Evolutionary conservation across 75 land plant species (phyloP).

Genomic region (Isoetes taiwanensis): DNA sequence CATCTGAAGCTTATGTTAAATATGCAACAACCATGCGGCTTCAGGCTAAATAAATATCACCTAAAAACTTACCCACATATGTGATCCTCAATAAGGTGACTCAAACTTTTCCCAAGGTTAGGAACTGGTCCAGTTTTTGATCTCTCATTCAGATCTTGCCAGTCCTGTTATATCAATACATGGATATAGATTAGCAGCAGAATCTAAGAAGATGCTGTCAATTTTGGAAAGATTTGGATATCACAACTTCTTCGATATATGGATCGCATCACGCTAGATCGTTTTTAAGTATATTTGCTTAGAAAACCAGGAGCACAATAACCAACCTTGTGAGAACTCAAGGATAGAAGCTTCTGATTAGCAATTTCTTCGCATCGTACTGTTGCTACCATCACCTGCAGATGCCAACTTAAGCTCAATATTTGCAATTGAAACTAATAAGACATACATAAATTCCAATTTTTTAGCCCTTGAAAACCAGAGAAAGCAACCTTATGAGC

Average conservation of each 20-base stretch:
- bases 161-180: conserved; percentile 37
- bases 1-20: no score
- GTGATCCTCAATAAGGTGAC: conserved; percentile 31
- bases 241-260: no score
- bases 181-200: no score
- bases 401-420: neutral
- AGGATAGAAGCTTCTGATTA: conserved; percentile 55
- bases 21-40: no score
- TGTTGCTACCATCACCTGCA: conserved; percentile 94
- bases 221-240: no score
- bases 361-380: conserved; percentile 99
- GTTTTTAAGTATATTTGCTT: no score
- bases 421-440: neutral
- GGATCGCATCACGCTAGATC: no score
- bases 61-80: conserved; percentile 29
- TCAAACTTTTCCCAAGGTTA: conserved; percentile 60
- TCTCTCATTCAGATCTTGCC: conserved; percentile 44
- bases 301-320: neutral
- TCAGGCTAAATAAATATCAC: no score
- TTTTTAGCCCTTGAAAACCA: no score
- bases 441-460: no score
- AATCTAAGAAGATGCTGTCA: no score
- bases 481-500: conserved; percentile 83
- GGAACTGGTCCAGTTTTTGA: conserved; percentile 36
- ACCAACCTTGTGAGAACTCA: conserved; percentile 47